Percentiles rank a stretch among this genome's conserved stretches.
These are phyloP conservation scores for Alternaria infectoria DNA, from an alignment of 2,329 filamentous ascomycete species.

Conservation along the genomic window DNA sequence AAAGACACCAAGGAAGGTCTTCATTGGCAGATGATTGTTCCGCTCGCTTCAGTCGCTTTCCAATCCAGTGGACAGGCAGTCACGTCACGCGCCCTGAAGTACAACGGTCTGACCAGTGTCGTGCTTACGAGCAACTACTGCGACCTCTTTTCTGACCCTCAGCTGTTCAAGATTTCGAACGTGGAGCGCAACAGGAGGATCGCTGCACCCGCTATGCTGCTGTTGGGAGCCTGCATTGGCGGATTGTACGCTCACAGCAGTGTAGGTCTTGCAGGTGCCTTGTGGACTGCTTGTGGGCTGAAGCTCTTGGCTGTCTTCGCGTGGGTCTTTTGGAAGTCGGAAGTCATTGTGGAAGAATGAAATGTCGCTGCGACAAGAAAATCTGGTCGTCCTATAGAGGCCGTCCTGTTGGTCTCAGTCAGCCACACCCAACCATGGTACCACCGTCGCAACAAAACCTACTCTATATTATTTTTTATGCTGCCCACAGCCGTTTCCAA, in stretches of 20 bases:
- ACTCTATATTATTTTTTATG: not conserved
- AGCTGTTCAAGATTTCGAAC: conserved; percentile 55
- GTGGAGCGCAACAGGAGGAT: conserved; percentile 61
- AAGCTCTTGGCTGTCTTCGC: conserved; percentile 49
- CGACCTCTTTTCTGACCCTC: conserved; percentile 74
- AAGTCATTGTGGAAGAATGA: conserved; percentile 18
- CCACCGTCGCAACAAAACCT: not conserved
- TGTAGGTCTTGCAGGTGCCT: conserved; percentile 58
- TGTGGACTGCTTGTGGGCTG: conserved; percentile 55
- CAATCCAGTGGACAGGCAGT: conserved; percentile 81
- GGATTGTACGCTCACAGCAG: conserved; percentile 61
- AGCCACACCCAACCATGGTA: not conserved
- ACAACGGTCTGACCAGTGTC: conserved; percentile 75
- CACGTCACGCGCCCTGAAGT: conserved; percentile 72
- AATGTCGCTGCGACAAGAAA: not conserved
- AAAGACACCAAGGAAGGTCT: conserved; percentile 49
- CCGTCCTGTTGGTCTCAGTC: not conserved
- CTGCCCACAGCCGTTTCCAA: not conserved
- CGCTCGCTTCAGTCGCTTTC: conserved; percentile 74
- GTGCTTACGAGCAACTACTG: conserved; percentile 84
- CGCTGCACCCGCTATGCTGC: conserved; percentile 58
- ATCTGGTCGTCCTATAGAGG: not conserved
- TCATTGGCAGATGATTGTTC: conserved; percentile 63
- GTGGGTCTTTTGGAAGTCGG: conserved; percentile 52
- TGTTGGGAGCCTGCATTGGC: conserved; percentile 61